Evolutionary conservation across 768 basidiomycete genomes (phyloP).

Genomic region (Kwoniella heveanensis): DNA sequence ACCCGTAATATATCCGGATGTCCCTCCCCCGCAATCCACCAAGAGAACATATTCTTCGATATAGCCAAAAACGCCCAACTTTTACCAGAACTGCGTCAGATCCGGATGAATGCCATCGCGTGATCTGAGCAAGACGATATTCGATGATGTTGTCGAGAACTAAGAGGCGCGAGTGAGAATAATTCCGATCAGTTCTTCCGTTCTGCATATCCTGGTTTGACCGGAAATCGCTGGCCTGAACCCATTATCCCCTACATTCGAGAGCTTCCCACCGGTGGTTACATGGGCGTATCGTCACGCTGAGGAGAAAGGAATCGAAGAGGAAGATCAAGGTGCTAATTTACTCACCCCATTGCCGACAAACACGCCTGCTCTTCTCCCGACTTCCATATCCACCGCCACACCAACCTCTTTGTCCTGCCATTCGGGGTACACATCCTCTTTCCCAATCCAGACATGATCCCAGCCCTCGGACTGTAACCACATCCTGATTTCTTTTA

Average conservation of each 20-base stretch:
- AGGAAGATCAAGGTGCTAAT: neutral
- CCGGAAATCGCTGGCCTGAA: too few species aligned
- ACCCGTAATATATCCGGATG: too few species aligned
- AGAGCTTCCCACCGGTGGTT: too few species aligned
- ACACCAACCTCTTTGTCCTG: constrained; percentile 49
- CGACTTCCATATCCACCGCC: constrained; percentile 54
- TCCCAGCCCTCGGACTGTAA: constrained; percentile 53
- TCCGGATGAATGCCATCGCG: constrained; percentile 54
- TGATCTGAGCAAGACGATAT: constrained; percentile 50
- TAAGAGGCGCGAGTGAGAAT: too few species aligned
- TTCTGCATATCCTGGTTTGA: too few species aligned
- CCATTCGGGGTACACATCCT: constrained; percentile 43
- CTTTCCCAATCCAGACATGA: constrained; percentile 37
- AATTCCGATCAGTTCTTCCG: too few species aligned
- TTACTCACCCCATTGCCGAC: constrained; percentile 55
- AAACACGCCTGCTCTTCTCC: constrained; percentile 51
- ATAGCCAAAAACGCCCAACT: too few species aligned
- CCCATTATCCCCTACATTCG: too few species aligned
- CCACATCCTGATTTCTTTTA: constrained; percentile 50
- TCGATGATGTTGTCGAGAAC: constrained; percentile 53
- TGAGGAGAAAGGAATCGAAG: too few species aligned
- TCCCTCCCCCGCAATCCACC: too few species aligned
- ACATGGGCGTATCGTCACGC: too few species aligned
- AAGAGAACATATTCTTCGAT: too few species aligned
- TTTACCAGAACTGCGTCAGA: constrained; percentile 55